Evolutionary conservation across 1,139 yeast genomes (phyloP), one percentile per base, ranked within the genome.

Genomic region (Pichia sp.): DNA sequence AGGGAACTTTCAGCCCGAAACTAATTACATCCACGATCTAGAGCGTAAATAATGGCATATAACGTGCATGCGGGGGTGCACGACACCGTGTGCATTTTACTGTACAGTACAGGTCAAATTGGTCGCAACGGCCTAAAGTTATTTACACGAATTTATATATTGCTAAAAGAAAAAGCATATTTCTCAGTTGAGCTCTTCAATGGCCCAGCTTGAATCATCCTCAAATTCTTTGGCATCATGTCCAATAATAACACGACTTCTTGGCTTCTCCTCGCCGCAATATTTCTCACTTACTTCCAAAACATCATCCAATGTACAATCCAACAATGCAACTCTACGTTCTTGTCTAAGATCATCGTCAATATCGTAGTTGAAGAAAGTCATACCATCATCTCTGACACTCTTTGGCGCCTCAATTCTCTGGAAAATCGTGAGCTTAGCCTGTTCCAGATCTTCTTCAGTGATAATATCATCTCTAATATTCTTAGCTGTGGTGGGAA

Each of bases 391-490:
- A 30, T 75, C 69, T 33, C 85, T 72, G 16, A 87, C 79, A 53
- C 88, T 81, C 32, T 75, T 68, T 10, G 98, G 98, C 1, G 96
- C 87, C 62, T 91, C 98, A 12, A 93, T 66, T 38, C 82, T 74
- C 60, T 91, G 98, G 74, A 91, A 91, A 28, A 91, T 75, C 10
- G 94, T 75, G 48, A 91, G 64, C 57, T 88, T 87, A 27, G 97
- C 96, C 51, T 87, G 96, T 47, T 84, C 85, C 32, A 91, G 63
- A 47, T 86, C 96, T 19, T 69, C 63, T 0, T 66, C 68, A 7
- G 70, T 66, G 10, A 52, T 43, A 15, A 35, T 39, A 3, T 64
- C 77, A 64, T 29, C 65, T 3, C 33, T 32, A 10, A 56, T 62
- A 31, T 70, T 67, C n/a, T 65, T 59, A 15, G 69, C 48, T 1